These are phyloP conservation scores for Plasmodium malariae DNA, from an alignment of 169 alveolate genomes.

Conservation along the genomic window DNA sequence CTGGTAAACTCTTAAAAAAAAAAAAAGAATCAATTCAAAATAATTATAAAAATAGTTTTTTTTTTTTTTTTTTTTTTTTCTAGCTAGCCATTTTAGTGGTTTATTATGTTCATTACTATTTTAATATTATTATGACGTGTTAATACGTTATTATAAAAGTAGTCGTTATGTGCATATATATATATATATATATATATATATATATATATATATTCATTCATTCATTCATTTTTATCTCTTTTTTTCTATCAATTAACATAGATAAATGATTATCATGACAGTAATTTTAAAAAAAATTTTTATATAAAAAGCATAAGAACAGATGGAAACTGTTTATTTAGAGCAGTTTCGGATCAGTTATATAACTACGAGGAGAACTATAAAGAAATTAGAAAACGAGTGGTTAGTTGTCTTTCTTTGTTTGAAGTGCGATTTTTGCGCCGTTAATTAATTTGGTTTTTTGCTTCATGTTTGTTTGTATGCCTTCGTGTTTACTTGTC, in stretches of 20 bases:
- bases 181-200: not conserved
- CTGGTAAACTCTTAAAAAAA: slow-evolving; percentile 12
- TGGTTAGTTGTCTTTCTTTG: slow-evolving; percentile 12
- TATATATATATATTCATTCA: not conserved
- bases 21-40: too few relatives aligned
- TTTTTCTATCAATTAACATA: not conserved
- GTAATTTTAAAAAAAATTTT: slow-evolving; percentile 53
- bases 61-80: too few relatives aligned
- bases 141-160: not conserved
- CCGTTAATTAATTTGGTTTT: not conserved
- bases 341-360: slow-evolving; percentile 64
- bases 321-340: slow-evolving; percentile 61
- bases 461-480: not conserved
- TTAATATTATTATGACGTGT: too few relatives aligned
- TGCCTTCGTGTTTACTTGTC: too few relatives aligned
- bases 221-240: not conserved
- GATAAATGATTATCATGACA: slow-evolving; percentile 63
- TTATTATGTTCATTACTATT: too few relatives aligned
- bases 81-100: too few relatives aligned
- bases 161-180: not conserved
- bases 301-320: slow-evolving; percentile 63
- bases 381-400: slow-evolving; percentile 55
- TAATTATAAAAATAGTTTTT: too few relatives aligned
- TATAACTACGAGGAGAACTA: slow-evolving; percentile 61
- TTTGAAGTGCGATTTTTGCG: not conserved